These are phyloP conservation scores for Fulvia fulva DNA, from an alignment of 2,329 filamentous ascomycete genomes.

Conservation along the genomic window DNA sequence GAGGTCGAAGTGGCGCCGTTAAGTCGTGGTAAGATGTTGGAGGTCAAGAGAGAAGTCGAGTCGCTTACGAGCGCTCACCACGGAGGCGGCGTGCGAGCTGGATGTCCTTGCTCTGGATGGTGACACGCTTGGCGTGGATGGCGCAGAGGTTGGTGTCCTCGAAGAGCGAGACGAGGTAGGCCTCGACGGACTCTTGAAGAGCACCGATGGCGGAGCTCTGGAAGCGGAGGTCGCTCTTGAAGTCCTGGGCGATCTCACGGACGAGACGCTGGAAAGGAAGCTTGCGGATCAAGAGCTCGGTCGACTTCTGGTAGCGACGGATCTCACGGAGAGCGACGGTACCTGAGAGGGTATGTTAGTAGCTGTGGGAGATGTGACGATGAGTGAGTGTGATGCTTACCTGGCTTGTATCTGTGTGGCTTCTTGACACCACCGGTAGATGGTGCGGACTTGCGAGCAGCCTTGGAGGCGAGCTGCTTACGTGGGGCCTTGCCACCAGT, in stretches of 20 bases:
- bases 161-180: conserved; percentile 93
- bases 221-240: conserved; percentile 76
- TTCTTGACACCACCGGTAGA: conserved; percentile 73
- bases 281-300: conserved; percentile 78
- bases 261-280: conserved; percentile 76
- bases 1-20: conserved; percentile 28
- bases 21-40: conserved; percentile 16
- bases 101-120: conserved; percentile 89
- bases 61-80: conserved; percentile 51
- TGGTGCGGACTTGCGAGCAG: conserved; percentile 94
- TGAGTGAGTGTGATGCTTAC: conserved; percentile 28
- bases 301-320: conserved; percentile 81
- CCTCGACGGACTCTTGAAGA: conserved; percentile 92
- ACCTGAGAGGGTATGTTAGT: conserved; percentile 45
- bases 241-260: conserved; percentile 66
- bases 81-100: conserved; percentile 69
- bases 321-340: conserved; percentile 90
- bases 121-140: conserved; percentile 93
- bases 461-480: conserved; percentile 99
- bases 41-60: conserved; percentile 18
- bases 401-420: conserved; percentile 54
- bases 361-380: conserved; percentile 13
- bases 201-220: conserved; percentile 93
- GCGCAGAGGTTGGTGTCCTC: conserved; percentile 95
- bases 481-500: conserved; percentile 69